Percentiles rank a stretch among this genome's conserved stretches.
phyloP scores from a whole-genome alignment of 208 protist species.

The Strigomonas galati region DNA sequence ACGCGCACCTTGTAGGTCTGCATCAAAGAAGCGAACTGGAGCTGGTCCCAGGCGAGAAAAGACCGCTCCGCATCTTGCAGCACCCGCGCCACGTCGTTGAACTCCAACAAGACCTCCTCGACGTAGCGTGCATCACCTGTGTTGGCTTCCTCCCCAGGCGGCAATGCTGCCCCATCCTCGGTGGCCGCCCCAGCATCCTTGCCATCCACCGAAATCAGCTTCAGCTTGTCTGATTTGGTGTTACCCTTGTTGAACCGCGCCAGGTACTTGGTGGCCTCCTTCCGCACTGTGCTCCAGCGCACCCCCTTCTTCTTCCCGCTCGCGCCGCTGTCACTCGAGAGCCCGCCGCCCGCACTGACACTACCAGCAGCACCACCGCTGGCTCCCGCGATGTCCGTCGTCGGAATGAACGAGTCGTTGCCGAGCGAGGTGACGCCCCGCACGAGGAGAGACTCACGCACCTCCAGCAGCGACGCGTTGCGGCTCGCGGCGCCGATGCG shows the following conservation, averaged over 20 bases:
- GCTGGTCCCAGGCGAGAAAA: not conserved
- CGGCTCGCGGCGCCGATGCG: conserved; percentile 24
- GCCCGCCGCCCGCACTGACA: conserved; percentile 23
- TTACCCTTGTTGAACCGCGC: conserved; percentile 11
- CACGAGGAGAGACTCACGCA: conserved; percentile 16
- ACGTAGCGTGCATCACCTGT: conserved; percentile 32
- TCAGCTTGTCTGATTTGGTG: not conserved
- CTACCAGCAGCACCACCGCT: conserved; percentile 21
- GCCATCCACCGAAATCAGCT: conserved; percentile 7
- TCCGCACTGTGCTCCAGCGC: not conserved
- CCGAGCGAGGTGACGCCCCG: conserved; percentile 9
- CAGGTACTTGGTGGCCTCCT: conserved; percentile 12
- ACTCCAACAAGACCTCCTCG: conserved; percentile 59
- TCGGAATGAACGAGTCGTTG: conserved; percentile 32
- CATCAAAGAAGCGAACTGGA: not conserved
- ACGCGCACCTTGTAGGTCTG: not conserved
- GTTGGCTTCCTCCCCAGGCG: not conserved
- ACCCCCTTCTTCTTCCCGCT: not conserved
- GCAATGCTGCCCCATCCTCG: not conserved
- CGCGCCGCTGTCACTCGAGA: conserved; percentile 18
- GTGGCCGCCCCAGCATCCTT: not conserved
- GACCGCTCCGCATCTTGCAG: conserved; percentile 8
- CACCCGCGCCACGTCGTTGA: conserved; percentile 38
- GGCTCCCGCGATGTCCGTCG: conserved; percentile 24
- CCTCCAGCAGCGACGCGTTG: conserved; percentile 21